A percentile compares a stretch with the other conserved stretches of the same genome.
Conservation (phyloP, 805 yeast genomes). For the Schwanniomyces pseudopolymorphus region DNA sequence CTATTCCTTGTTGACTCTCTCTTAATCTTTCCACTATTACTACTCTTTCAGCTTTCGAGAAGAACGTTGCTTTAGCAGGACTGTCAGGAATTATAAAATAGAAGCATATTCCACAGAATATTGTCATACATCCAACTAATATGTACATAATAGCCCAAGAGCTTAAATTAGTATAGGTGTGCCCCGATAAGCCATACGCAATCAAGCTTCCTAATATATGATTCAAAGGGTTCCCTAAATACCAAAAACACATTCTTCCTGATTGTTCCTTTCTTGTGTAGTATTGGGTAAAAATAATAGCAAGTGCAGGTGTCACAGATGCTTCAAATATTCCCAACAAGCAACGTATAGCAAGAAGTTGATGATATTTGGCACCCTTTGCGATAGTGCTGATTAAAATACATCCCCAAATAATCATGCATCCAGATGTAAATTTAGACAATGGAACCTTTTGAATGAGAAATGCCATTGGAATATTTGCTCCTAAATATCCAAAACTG, state of each 20-base stretch:
- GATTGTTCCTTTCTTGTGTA: slow-evolving; percentile 21
- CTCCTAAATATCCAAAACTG: slow-evolving; percentile 32
- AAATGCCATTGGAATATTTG: background rate
- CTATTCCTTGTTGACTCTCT: slow-evolving; percentile 57
- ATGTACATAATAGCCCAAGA: background rate
- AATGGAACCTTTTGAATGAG: slow-evolving; percentile 15
- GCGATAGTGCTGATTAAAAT: slow-evolving; percentile 14
- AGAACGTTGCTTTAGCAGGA: background rate
- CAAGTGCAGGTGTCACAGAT: slow-evolving; percentile 23
- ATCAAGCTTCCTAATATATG: background rate
- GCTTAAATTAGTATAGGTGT: background rate
- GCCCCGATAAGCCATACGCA: background rate
- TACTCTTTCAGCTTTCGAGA: background rate
- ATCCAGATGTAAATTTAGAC: slow-evolving; percentile 15
- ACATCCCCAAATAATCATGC: slow-evolving; percentile 13
- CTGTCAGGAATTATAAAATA: background rate
- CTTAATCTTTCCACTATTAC: slow-evolving; percentile 49
- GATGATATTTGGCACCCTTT: slow-evolving; percentile 15
- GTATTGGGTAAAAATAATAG: slow-evolving; percentile 21
- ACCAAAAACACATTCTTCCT: too few relatives aligned
- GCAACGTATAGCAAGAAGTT: slow-evolving; percentile 16
- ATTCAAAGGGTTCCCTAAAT: background rate
- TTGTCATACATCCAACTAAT: background rate
- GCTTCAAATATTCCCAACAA: slow-evolving; percentile 20
- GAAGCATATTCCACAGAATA: background rate